Evolutionary conservation across 2,329 filamentous ascomycete genomes (phyloP).

Genomic region (Macrophomina pseudophaseolina): DNA sequence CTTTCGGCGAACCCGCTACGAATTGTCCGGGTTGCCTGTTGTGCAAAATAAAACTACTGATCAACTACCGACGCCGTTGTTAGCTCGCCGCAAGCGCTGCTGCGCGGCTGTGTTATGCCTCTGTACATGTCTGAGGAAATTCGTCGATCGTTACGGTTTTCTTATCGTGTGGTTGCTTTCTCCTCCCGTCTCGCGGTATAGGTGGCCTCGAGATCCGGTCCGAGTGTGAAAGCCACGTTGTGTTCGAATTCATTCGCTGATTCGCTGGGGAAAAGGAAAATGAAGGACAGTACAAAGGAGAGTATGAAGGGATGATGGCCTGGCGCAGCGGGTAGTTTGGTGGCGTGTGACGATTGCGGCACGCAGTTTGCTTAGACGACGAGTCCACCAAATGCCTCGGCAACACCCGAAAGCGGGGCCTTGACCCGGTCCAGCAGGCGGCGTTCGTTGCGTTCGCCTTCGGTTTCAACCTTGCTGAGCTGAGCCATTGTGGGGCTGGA

Average conservation of each 20-base stretch:
- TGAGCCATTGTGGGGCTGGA: slow-evolving; percentile 9
- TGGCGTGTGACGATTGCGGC: slow-evolving; percentile 13
- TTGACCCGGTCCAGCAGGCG: slow-evolving; percentile 21
- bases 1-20: slow-evolving; percentile 7
- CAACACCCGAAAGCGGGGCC: slow-evolving; percentile 24
- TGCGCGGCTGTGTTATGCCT: slow-evolving; percentile 16
- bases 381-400: slow-evolving; percentile 26
- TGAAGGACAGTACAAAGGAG: slow-evolving; percentile 11
- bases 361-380: slow-evolving; percentile 10
- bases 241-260: background rate
- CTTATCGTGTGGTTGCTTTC: background rate
- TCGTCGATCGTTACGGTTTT: slow-evolving; percentile 13
- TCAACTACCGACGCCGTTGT: slow-evolving; percentile 12
- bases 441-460: slow-evolving; percentile 20
- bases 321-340: background rate
- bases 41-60: slow-evolving; percentile 7
- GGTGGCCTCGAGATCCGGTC: background rate
- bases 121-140: background rate
- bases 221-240: background rate
- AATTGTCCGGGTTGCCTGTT: slow-evolving; percentile 6
- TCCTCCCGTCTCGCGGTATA: background rate
- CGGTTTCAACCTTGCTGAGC: slow-evolving; percentile 24
- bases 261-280: background rate
- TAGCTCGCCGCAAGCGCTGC: slow-evolving; percentile 18
- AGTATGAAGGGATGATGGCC: background rate